phyloP scores from a whole-genome alignment of 352 stramenopile species.

The Achlya hypogyna region DNA sequence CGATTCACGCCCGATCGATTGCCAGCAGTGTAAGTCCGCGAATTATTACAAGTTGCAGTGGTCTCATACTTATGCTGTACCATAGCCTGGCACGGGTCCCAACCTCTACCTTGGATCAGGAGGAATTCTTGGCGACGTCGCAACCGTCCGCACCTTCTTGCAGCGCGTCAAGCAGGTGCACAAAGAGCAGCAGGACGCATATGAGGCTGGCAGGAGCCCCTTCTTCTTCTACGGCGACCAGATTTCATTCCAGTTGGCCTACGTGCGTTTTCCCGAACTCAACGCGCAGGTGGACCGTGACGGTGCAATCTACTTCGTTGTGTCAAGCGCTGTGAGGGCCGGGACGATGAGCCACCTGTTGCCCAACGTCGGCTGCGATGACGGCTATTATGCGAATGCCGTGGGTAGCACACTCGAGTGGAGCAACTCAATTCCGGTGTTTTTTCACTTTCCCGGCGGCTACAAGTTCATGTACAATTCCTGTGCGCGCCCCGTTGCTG shows the following conservation, averaged over 20 bases:
- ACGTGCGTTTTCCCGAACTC: conserved; percentile 8
- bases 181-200: not conserved
- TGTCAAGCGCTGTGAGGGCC: not conserved
- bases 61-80: not conserved
- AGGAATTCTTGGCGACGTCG: conserved; percentile 11
- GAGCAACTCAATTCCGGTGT: not conserved
- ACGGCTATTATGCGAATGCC: not conserved
- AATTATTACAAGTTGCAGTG: not conserved
- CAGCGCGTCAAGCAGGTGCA: conserved; percentile 1
- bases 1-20: not conserved
- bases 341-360: not conserved
- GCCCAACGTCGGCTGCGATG: not conserved
- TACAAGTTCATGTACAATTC: not conserved
- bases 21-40: not conserved
- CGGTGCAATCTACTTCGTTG: conserved; percentile 13
- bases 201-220: not conserved
- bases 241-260: conserved; percentile 15
- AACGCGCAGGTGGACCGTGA: conserved; percentile 7
- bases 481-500: not conserved
- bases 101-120: conserved; percentile 12
- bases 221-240: conserved; percentile 18
- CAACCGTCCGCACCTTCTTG: conserved; percentile 2
- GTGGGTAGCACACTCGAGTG: not conserved
- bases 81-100: not conserved
- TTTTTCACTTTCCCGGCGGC: conserved; percentile 17